Conservation (phyloP, 2,329 filamentous ascomycete species). For the Phialocephala subalpina region DNA sequence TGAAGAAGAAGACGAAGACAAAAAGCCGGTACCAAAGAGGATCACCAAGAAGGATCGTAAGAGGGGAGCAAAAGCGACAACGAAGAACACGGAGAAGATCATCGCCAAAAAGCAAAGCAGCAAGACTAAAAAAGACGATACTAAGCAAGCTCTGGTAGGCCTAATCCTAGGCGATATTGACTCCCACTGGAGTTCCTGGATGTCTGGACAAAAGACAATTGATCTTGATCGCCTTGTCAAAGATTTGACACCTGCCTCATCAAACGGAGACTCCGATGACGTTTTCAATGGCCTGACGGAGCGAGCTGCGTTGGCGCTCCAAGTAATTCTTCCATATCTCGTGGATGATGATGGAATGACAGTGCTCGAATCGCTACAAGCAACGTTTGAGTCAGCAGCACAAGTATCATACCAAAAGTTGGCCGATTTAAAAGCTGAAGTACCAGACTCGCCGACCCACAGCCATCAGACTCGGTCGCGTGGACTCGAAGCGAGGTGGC, state of each 20-base stretch:
- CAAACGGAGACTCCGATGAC: too few species aligned
- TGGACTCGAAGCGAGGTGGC: too few species aligned
- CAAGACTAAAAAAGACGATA: not conserved
- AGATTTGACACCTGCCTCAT: too few species aligned
- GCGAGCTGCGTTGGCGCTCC: not conserved
- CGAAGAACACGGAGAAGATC: conserved; percentile 1
- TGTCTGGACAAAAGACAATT: not conserved
- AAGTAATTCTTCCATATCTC: not conserved
- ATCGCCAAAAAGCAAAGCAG: not conserved
- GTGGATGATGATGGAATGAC: not conserved
- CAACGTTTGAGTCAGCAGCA: too few species aligned
- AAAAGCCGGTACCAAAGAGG: not conserved
- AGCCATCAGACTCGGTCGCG: too few species aligned
- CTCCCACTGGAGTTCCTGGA: not conserved
- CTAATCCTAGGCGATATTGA: not conserved
- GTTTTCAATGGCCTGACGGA: too few species aligned
- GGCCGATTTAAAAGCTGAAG: not conserved
- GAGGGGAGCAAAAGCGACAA: not conserved
- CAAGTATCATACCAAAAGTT: not conserved
- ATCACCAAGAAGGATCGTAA: not conserved
- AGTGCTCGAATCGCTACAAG: too few species aligned
- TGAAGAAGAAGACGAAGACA: not conserved
- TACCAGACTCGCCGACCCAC: too few species aligned
- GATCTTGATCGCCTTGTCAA: not conserved
- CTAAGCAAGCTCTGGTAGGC: not conserved